Base-by-base conservation (phyloP, 139 green algal genomes). In the Tetraselmis chui region DNA sequence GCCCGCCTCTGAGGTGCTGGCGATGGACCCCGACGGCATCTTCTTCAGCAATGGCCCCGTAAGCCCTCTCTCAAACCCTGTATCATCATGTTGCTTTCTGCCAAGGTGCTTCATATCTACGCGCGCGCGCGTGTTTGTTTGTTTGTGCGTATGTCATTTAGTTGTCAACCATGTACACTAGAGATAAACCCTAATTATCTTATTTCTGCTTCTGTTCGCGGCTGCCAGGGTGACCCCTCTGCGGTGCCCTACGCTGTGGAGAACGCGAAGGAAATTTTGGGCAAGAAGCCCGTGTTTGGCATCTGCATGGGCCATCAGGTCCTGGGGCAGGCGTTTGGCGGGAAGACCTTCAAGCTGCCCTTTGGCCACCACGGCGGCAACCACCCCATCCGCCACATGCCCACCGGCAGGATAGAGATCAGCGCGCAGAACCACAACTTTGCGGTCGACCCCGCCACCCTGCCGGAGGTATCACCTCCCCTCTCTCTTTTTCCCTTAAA, bases 231-330 rank as follows among this genome's bases (percentile, higher is more conserved):
- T 31, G 97, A 99, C 85, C 97, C 97, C 23, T 97, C 91, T 1
- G 97, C 97, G 0, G 95, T 97, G 26, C 97, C 97, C 2, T 99
- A 99, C 81, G 96, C 96, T 2, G 97, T 99, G 80, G 94, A 98
- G 23, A 98, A 95, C 83, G 93, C 93, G 5, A 95, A 95, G 89
- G 5, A 86, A 45, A 91, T 99, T 79, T 83, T 99, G 59, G 97
- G 97, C 79, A 92, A 98, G 92, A 94, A 97, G 89, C 97, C 97
- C 2, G 91, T 97, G 82, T 98, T 99, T 89, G 97, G 97, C 85
- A 99, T 99, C 87, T 99, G 97, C 94, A 99, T 99, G 97, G 97
- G 97, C 0, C 97, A 99, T 90, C 97, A 99, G 89, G 88, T 99
- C n/a, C 85, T 99, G 82, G 97, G 97, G 27, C 96, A 99, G 88